phyloP scores from a whole-genome alignment of 2,329 filamentous ascomycete species.

The Plenodomus tracheiphilus region DNA sequence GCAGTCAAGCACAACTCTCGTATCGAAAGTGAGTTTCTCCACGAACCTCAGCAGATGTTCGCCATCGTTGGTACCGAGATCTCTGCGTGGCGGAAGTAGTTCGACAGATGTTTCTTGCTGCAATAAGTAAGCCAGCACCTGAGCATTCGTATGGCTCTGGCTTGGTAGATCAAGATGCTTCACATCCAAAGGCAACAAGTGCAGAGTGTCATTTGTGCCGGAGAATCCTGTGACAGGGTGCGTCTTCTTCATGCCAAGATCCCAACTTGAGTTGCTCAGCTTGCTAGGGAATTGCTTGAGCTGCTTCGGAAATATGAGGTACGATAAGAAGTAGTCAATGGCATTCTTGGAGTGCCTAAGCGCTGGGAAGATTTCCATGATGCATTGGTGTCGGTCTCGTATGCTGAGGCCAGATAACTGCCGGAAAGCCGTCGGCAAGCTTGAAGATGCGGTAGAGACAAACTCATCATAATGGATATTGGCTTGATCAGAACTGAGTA shows the following conservation, averaged over 20 bases:
- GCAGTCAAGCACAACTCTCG: slow-evolving; percentile 69
- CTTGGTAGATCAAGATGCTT: slow-evolving; percentile 58
- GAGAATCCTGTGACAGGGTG: slow-evolving; percentile 68
- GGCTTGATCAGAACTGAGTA: slow-evolving; percentile 58
- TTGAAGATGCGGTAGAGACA: slow-evolving; percentile 39
- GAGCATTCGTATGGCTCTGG: slow-evolving; percentile 68
- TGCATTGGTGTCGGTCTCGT: slow-evolving; percentile 56
- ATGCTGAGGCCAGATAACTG: slow-evolving; percentile 32
- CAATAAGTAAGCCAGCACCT: slow-evolving; percentile 65
- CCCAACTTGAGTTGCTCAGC: slow-evolving; percentile 69
- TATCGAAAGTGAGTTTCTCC: slow-evolving; percentile 39
- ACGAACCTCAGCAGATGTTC: slow-evolving; percentile 54
- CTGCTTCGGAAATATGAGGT: slow-evolving; percentile 64
- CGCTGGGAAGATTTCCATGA: slow-evolving; percentile 54
- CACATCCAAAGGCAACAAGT: slow-evolving; percentile 61
- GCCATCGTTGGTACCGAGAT: slow-evolving; percentile 29
- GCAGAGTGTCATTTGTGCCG: slow-evolving; percentile 67
- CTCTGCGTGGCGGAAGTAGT: slow-evolving; percentile 20
- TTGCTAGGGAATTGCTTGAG: slow-evolving; percentile 67
- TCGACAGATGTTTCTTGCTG: slow-evolving; percentile 43
- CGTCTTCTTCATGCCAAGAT: slow-evolving; percentile 56
- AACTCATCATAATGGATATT: slow-evolving; percentile 57
- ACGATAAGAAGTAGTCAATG: slow-evolving; percentile 66
- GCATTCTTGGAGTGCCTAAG: slow-evolving; percentile 57
- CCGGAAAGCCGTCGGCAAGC: slow-evolving; percentile 45